A percentile compares a stretch with the other conserved stretches of the same genome.
phyloP scores from a whole-genome alignment of 179 eudicot species.

The Silene noctiflora region DNA sequence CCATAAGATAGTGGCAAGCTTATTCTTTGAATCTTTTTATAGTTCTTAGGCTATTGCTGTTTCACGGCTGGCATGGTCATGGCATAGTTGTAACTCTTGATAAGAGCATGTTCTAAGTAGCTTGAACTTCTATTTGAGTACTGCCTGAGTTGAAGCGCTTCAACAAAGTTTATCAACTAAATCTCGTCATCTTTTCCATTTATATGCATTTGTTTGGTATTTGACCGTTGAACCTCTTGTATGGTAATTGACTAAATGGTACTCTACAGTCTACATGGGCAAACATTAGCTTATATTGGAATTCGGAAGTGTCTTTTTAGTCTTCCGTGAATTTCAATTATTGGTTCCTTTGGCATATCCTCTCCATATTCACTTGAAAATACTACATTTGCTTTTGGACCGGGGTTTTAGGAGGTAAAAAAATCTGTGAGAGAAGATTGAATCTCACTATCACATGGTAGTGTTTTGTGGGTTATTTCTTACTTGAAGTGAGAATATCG shows the following conservation, averaged over 20 bases:
- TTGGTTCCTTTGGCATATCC: not conserved
- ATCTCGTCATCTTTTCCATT: conserved; percentile 6
- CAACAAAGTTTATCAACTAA: not conserved
- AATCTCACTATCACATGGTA: not conserved
- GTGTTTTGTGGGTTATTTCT: conserved; percentile 9
- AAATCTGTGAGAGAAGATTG: too few species aligned
- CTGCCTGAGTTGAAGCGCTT: not conserved
- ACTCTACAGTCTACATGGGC: not conserved
- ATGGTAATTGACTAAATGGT: too few species aligned
- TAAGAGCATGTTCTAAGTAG: conserved; percentile 3
- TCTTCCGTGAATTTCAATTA: not conserved
- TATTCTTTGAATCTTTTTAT: not conserved
- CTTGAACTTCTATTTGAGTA: not conserved
- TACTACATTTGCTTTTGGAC: too few species aligned
- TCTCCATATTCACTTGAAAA: too few species aligned
- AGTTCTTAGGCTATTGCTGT: not conserved
- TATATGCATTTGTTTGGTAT: not conserved
- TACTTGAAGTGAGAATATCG: not conserved
- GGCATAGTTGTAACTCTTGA: not conserved
- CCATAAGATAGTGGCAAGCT: too few species aligned
- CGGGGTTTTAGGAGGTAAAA: too few species aligned
- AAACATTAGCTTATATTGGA: conserved; percentile 6
- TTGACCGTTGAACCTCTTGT: not conserved
- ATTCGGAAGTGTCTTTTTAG: not conserved
- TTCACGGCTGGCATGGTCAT: conserved; percentile 13